Percentiles rank a stretch among this genome's conserved stretches.
Conservation (phyloP, 352 stramenopile genomes). For the Aphanomyces stellatus region DNA sequence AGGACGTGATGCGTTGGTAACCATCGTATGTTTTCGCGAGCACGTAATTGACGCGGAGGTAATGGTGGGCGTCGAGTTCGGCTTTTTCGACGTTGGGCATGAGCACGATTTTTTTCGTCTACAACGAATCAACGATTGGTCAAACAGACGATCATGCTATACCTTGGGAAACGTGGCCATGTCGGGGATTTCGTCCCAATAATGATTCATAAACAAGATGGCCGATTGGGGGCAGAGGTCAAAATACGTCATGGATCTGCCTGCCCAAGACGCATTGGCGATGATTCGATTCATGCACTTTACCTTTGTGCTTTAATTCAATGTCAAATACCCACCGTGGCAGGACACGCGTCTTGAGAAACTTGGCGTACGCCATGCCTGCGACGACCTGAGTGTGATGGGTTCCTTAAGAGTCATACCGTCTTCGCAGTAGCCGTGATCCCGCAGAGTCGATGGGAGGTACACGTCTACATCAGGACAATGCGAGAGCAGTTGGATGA, state of each 20-base stretch:
- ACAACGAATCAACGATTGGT: too few species aligned
- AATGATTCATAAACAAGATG: slow-evolving; percentile 15
- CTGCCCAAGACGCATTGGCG: neutral
- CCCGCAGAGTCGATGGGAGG: slow-evolving; percentile 32
- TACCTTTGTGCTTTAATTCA: slow-evolving; percentile 27
- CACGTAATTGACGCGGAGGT: neutral
- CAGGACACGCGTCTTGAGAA: slow-evolving; percentile 33
- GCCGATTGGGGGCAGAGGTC: slow-evolving; percentile 3
- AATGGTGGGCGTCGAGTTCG: neutral
- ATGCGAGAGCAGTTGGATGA: slow-evolving; percentile 36
- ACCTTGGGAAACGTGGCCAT: neutral
- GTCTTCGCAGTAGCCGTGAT: slow-evolving; percentile 61
- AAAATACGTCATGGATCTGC: neutral
- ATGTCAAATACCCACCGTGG: slow-evolving; percentile 36
- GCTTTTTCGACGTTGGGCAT: slow-evolving; percentile 16
- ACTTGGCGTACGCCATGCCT: slow-evolving; percentile 37
- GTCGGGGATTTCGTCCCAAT: neutral
- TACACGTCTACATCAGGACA: slow-evolving; percentile 56
- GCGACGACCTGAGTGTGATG: neutral
- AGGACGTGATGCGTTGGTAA: neutral
- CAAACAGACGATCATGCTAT: neutral
- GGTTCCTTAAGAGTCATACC: slow-evolving; percentile 15
- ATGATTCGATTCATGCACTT: neutral
- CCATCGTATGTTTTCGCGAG: slow-evolving; percentile 11
- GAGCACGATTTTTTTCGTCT: slow-evolving; percentile 4